Conservation (phyloP, 2,329 filamentous ascomycete species). For the Fusarium hostae region DNA sequence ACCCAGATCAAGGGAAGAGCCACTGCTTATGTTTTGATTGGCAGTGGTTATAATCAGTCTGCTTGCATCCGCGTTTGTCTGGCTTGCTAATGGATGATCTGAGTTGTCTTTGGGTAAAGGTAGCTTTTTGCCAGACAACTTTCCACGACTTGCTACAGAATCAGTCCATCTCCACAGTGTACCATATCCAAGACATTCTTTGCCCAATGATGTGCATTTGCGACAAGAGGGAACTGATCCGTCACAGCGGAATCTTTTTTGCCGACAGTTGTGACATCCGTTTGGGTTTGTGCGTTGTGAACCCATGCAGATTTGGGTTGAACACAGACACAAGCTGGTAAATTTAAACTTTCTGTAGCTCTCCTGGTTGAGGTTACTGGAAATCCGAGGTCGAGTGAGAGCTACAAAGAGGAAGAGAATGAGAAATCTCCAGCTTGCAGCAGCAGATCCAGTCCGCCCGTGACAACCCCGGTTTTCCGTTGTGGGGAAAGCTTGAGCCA, state of each 20-base stretch:
- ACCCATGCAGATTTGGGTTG: neutral
- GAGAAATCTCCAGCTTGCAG: neutral
- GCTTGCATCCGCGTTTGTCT: neutral
- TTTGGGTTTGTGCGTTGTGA: neutral
- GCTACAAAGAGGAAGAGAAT: neutral
- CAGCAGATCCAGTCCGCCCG: neutral
- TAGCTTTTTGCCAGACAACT: neutral
- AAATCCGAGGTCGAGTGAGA: rapidly evolving
- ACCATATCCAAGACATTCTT: constrained; percentile 4
- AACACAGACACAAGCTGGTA: rapidly evolving
- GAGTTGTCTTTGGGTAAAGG: neutral
- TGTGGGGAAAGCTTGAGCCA: neutral
- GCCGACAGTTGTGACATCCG: constrained; percentile 12
- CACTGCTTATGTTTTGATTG: neutral
- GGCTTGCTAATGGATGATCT: neutral
- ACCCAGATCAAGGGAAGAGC: rapidly evolving
- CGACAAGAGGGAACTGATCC: neutral
- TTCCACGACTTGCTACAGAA: neutral
- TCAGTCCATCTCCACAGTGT: constrained; percentile 6
- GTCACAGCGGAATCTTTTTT: constrained; percentile 1
- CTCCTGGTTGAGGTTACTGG: rapidly evolving
- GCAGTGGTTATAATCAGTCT: neutral
- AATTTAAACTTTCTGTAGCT: rapidly evolving
- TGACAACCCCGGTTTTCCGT: neutral
- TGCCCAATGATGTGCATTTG: neutral